These are phyloP conservation scores for Cardiospermum halicacabum DNA, from an alignment of 345 rosid species.

Conservation along the genomic window DNA sequence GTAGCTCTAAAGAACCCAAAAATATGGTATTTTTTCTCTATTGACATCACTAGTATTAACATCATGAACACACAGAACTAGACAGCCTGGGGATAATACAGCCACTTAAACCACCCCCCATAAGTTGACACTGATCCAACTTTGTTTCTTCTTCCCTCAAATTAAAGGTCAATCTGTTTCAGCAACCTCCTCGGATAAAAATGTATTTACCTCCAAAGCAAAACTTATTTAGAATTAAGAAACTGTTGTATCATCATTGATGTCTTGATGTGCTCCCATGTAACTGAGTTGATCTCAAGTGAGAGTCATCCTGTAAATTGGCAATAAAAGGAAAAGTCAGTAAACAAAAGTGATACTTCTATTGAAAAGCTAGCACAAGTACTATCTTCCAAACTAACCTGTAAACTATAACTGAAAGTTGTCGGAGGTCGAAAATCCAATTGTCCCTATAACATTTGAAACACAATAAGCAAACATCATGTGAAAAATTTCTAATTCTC, in stretches of 20 bases:
- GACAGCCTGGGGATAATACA: neutral
- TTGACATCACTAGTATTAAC: neutral
- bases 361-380: neutral
- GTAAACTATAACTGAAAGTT: slow-evolving; percentile 37
- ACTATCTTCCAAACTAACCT: slow-evolving; percentile 26
- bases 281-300: slow-evolving; percentile 29
- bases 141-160: neutral
- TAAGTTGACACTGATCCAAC: neutral
- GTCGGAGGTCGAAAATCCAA: slow-evolving; percentile 44
- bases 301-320: slow-evolving; percentile 27
- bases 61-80: neutral
- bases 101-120: neutral
- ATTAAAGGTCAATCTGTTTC: neutral
- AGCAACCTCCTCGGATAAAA: neutral
- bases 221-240: neutral
- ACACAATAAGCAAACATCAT: slow-evolving; percentile 1
- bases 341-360: neutral
- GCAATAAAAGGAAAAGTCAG: neutral
- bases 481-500: neutral
- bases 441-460: slow-evolving; percentile 32
- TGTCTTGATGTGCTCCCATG: slow-evolving; percentile 30
- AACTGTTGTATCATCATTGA: slow-evolving; percentile 5
- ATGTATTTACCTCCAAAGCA: slow-evolving; percentile 5
- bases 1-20: neutral
- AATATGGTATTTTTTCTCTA: neutral